Percentiles rank a stretch among this genome's conserved stretches.
phyloP scores from a whole-genome alignment of 176 grass and related monocot species.

The Juncus effusus region DNA sequence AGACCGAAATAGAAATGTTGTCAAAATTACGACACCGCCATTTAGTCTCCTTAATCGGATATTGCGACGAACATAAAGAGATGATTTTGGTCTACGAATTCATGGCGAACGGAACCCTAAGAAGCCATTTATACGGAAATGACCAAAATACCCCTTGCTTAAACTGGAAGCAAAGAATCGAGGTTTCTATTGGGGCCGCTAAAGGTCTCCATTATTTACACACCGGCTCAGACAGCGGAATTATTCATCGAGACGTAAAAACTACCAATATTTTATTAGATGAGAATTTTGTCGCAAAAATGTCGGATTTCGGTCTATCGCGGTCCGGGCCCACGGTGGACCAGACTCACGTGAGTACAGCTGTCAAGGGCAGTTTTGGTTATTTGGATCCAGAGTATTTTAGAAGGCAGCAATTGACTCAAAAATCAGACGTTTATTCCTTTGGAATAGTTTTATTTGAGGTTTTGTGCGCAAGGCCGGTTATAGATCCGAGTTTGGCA shows the following conservation, averaged over 20 bases:
- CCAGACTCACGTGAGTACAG: constrained; percentile 97
- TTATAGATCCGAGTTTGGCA: constrained; percentile 75
- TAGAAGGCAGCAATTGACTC: constrained; percentile 78
- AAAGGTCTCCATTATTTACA: constrained; percentile 92
- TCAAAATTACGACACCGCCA: constrained; percentile 96
- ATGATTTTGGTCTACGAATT: constrained; percentile 96
- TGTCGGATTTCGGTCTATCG: constrained; percentile 94
- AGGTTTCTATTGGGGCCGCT: constrained; percentile 72
- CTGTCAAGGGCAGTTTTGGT: constrained; percentile 91
- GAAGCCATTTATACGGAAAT: constrained; percentile 86
- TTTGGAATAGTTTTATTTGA: constrained; percentile 96
- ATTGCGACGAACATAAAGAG: constrained; percentile 90
- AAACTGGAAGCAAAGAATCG: constrained; percentile 81
- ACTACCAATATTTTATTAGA: constrained; percentile 91
- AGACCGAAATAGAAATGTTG: constrained; percentile 94
- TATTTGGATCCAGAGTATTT: constrained; percentile 97
- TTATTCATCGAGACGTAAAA: constrained; percentile 96
- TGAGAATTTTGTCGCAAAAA: constrained; percentile 85
- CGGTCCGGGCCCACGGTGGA: constrained; percentile 78
- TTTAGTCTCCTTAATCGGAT: constrained; percentile 91
- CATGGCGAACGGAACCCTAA: constrained; percentile 90
- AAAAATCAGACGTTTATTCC: constrained; percentile 97
- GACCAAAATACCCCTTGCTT: constrained; percentile 40
- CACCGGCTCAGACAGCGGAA: constrained; percentile 84
- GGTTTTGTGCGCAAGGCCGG: constrained; percentile 73